Evolutionary conservation across 1,284 basidiomycete species (phyloP), one percentile per base, ranked within the genome.

Genomic region (Melampsora abietis-canadensis): DNA sequence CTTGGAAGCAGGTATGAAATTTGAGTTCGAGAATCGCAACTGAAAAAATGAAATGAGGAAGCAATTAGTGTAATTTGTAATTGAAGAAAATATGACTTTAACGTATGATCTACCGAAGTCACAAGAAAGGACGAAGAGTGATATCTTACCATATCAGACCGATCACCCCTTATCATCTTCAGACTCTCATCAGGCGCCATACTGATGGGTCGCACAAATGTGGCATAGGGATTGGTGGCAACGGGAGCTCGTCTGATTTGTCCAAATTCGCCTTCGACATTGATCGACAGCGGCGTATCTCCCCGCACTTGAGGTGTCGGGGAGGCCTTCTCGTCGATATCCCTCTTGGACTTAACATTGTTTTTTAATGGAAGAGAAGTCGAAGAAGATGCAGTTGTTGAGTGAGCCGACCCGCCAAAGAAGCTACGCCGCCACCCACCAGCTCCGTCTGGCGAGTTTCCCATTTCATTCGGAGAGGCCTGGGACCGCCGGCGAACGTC

Each of bases 171-270:
- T 51, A 74, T 66, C 70, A 74, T 74, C 27, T 44, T 37, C 12
- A 74, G 47, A 21, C 65, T 74, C 59, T 59, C 63, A 30, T 74
- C 70, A n/a, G 63, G 34, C 34, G 70, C 54, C 64, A 74, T 59
- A 66, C 70, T 74, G 31, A 66, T 59, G 14, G 70, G 70, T 37
- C 70, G 63, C 51, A 74, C 65, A 30, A 74, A 74, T 31, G 51
- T 74, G 37, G 54, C 70, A 34, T 65, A 47, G 7, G 70, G 70
- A 46, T 72, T 72, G 15, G 34, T 12, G 34, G 0, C 0, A 27
- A 48, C 24, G 31, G 8, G 47, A 8, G 31, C 31, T 54, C 51
- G 15, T 21, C 51, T n/a, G 2, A 54, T 27, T 54, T 19, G 51
- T 3, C 51, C 51, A 12, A 40, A 40, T 40, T 40, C 37, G 27